These are phyloP conservation scores for Echinochloa phyllopogon DNA, from an alignment of 176 grass and related monocot species.

Conservation along the genomic window DNA sequence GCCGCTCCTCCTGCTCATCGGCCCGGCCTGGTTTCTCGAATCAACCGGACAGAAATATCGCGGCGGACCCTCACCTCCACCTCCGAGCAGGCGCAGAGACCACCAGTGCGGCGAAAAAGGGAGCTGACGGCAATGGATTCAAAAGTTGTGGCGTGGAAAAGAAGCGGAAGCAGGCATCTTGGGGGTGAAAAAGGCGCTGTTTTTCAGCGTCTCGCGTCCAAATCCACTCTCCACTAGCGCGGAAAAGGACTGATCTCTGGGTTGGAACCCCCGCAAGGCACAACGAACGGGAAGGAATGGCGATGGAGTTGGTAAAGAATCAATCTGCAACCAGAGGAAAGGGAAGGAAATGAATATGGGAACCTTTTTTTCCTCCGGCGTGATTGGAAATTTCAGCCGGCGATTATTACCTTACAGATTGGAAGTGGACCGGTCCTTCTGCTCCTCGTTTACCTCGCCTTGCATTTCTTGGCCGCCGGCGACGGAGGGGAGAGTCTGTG, in stretches of 20 bases:
- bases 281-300: conserved; percentile 21
- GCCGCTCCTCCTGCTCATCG: conserved; percentile 48
- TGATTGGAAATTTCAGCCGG: conserved; percentile 19
- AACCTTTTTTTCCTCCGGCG: conserved; percentile 14
- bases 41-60: not conserved
- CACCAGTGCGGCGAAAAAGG: not conserved
- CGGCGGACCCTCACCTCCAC: not conserved
- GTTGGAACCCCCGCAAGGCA: not conserved
- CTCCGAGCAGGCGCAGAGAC: not conserved
- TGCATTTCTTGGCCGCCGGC: conserved; percentile 7
- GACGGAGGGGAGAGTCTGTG: not conserved
- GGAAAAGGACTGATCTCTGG: conserved; percentile 21
- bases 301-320: conserved; percentile 17
- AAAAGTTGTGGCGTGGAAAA: conserved; percentile 44
- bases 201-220: conserved; percentile 23
- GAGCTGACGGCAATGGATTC: conserved; percentile 23
- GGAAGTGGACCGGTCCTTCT: not conserved
- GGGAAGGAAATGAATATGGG: not conserved
- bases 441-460: not conserved
- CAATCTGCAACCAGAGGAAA: conserved; percentile 40
- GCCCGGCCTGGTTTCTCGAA: not conserved
- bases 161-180: conserved; percentile 52
- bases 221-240: conserved; percentile 28
- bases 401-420: not conserved
- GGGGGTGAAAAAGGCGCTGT: not conserved